These are phyloP conservation scores for Pseudogymnoascus sp. DNA, from an alignment of 2,329 filamentous ascomycete species.

Conservation along the genomic window DNA sequence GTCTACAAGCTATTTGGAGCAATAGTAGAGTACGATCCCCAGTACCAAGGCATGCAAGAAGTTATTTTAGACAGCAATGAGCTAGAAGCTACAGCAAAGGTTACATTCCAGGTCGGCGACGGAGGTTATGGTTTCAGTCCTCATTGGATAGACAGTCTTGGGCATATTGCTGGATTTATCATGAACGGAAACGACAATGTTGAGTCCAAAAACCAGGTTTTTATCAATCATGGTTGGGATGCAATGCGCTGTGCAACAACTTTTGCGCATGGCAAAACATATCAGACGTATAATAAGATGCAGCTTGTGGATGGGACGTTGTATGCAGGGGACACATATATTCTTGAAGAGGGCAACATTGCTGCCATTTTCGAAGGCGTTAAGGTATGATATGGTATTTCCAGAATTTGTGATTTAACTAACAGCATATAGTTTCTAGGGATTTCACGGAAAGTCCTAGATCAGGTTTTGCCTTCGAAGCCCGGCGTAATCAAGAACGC, in stretches of 20 bases:
- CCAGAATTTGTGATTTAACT: not conserved
- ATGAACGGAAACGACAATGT: slow-evolving; percentile 50
- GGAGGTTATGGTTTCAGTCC: slow-evolving; percentile 46
- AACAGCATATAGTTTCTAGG: not conserved
- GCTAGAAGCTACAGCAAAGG: slow-evolving; percentile 35
- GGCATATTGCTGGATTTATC: slow-evolving; percentile 52
- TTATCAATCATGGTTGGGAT: slow-evolving; percentile 52
- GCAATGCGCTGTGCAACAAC: slow-evolving; percentile 42
- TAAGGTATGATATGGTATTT: slow-evolving; percentile 21
- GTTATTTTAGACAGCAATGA: slow-evolving; percentile 38
- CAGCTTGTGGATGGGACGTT: slow-evolving; percentile 39
- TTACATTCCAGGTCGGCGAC: slow-evolving; percentile 40
- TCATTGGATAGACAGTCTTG: slow-evolving; percentile 50
- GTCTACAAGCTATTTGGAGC: slow-evolving; percentile 22
- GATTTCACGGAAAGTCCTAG: not conserved
- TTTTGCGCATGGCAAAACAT: slow-evolving; percentile 37
- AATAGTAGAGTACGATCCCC: slow-evolving; percentile 47
- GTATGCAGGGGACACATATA: slow-evolving; percentile 44
- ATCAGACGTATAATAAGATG: slow-evolving; percentile 51
- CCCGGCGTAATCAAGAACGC: not conserved
- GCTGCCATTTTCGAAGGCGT: slow-evolving; percentile 21
- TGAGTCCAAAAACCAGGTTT: slow-evolving; percentile 45
- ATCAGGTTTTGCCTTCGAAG: not conserved
- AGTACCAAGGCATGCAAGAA: slow-evolving; percentile 49
- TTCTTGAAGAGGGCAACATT: slow-evolving; percentile 37